These are phyloP conservation scores for Mortierella sp. DNA, from an alignment of 371 early-diverging fungal species.

Conservation along the genomic window DNA sequence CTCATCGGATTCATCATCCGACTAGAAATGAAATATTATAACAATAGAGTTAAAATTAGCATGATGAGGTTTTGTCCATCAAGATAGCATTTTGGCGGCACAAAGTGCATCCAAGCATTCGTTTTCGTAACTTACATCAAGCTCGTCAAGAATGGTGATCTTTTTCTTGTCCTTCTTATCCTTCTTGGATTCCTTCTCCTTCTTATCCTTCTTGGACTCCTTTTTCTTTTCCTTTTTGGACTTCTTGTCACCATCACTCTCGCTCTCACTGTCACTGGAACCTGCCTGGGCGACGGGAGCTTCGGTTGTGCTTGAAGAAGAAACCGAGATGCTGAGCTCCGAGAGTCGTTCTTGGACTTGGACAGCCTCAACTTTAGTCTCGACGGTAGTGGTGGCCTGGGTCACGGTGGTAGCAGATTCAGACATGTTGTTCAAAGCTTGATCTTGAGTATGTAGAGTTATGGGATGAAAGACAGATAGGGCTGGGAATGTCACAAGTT, in stretches of 20 bases:
- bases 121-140: conserved; percentile 25
- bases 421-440: conserved; percentile 17
- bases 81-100: conserved; percentile 19
- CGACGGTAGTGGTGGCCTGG: conserved; percentile 14
- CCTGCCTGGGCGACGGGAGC: conserved; percentile 11
- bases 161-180: conserved; percentile 5
- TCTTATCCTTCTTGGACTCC: conserved; percentile 16
- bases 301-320: not conserved
- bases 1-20: conserved; percentile 44
- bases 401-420: conserved; percentile 24
- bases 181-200: not conserved
- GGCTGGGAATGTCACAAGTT: not conserved
- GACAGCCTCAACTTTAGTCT: conserved; percentile 23
- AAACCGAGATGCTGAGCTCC: conserved; percentile 14
- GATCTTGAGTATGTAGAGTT: not conserved
- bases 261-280: conserved; percentile 10
- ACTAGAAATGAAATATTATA: conserved; percentile 10
- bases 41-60: not conserved
- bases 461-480: not conserved
- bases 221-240: conserved; percentile 18
- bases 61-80: too few relatives aligned
- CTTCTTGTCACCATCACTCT: conserved; percentile 16
- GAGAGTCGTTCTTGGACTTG: conserved; percentile 20
- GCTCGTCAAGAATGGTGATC: conserved; percentile 39
- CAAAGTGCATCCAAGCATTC: not conserved